Evolutionary conservation across 306 rosid genomes (phyloP), one percentile per base, ranked within the genome.

Genomic region (Sesbania bispinosa): DNA sequence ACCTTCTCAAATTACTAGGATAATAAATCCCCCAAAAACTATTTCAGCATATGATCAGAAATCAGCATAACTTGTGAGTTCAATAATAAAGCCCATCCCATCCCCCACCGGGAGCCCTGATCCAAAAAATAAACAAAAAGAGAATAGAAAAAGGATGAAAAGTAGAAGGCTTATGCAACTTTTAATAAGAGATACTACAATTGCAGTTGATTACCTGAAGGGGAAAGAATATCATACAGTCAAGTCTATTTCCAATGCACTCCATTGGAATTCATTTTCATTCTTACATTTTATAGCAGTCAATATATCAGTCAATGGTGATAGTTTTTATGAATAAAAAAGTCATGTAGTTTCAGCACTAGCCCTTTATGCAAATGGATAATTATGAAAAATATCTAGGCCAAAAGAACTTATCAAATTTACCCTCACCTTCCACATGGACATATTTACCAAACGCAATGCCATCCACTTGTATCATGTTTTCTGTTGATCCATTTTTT

Each of bases 401-500:
- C 57, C 71, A 39, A 50, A 27, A 36, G 3, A 68, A 36, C 23
- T 68, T 50, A 29, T 42, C 21, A 30, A 68, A 69, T 58, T 58
- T 20, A 27, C 39, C 23, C 3, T 27, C 47, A 26, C 58, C 32
- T 16, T 47, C 39, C 58, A 68, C 30, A 8, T 14, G 8, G 68
- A 27, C 32, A 32, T 20, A 23, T 19, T 29, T 41, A 43, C 32
- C 59, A 54, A 64, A 75, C 30, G 14, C 19, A 43, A 69, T 13
- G 61, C 18, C 62, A 67, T 5, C 4, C 11, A 39, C 30, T 19
- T 10, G 14, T n/a, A 30, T 38, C 66, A 75, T 15, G 47, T 51
- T 79, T 71, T 54, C 65, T n/a, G 46, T 45, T 19, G 62, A 71
- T 38, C 23, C 53, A 57, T 35, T 79, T 47, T 8, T 57, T 64